Conservation (phyloP, 352 stramenopile species). For the Ophiocytium majus region DNA sequence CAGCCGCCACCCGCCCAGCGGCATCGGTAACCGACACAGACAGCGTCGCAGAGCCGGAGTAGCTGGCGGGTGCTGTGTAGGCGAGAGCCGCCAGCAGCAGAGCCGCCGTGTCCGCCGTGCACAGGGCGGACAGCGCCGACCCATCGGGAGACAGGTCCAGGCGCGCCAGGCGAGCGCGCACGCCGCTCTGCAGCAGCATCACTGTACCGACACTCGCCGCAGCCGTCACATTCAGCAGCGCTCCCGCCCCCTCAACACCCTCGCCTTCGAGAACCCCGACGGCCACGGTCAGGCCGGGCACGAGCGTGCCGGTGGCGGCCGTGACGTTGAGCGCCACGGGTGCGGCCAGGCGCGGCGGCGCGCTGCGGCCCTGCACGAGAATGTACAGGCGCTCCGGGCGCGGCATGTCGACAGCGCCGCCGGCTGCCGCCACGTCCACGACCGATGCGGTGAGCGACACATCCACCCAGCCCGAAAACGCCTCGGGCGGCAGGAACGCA, state of each 20-base stretch:
- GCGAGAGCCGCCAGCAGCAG: not conserved
- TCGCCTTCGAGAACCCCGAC: not conserved
- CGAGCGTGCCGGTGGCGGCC: not conserved
- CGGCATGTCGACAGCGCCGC: not conserved
- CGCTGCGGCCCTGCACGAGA: not conserved
- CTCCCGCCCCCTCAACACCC: not conserved
- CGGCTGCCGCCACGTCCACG: not conserved
- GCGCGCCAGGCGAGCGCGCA: not conserved
- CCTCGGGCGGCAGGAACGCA: constrained; percentile 29
- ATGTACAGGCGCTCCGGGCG: not conserved
- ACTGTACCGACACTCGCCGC: not conserved
- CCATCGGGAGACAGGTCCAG: not conserved
- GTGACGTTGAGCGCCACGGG: not conserved
- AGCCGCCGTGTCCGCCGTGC: not conserved
- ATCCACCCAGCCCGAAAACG: constrained; percentile 11
- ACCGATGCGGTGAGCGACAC: not conserved
- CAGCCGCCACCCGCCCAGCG: too few species aligned
- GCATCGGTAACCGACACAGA: not conserved
- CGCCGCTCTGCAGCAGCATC: not conserved
- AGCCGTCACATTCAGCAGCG: not conserved
- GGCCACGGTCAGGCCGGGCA: not conserved
- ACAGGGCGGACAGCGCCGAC: not conserved
- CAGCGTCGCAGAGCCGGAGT: not conserved
- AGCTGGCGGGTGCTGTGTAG: not conserved
- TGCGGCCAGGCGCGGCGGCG: not conserved